Percentiles rank a stretch among this genome's conserved stretches.
Evolutionary conservation across 75 land plant species (phyloP).

Genomic region (Chamaecyparis obtusa): DNA sequence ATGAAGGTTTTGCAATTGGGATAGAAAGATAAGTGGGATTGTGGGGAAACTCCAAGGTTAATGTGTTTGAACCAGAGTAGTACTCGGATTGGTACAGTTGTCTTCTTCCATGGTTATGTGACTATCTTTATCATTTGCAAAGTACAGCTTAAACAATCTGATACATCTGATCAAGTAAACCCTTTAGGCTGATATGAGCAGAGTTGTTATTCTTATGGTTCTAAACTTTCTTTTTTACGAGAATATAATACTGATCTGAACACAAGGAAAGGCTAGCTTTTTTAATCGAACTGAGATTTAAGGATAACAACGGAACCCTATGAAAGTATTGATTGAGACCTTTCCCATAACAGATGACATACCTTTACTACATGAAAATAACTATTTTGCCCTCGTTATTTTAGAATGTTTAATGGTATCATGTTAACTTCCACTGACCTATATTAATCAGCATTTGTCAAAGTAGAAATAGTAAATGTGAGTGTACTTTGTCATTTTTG

Average conservation of each 20-base stretch:
- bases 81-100: too few relatives aligned
- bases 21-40: too few relatives aligned
- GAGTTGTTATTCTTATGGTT: not conserved
- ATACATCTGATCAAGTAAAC: too few relatives aligned
- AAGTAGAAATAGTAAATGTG: not conserved
- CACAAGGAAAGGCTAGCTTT: not conserved
- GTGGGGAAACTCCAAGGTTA: too few relatives aligned
- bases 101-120: too few relatives aligned
- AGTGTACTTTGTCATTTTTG: not conserved
- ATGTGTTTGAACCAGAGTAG: too few relatives aligned
- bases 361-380: not conserved
- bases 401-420: not conserved
- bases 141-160: too few relatives aligned
- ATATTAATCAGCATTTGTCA: not conserved
- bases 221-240: not conserved
- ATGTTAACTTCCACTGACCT: not conserved
- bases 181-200: too few relatives aligned
- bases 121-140: too few relatives aligned
- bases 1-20: too few relatives aligned
- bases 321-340: not conserved
- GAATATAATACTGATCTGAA: not conserved
- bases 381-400: not conserved
- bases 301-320: not conserved
- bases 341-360: not conserved
- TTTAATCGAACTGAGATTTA: not conserved